A percentile compares a stretch with the other conserved stretches of the same genome.
phyloP scores from a whole-genome alignment of 2,329 filamentous ascomycete genomes.

The Botryotinia globosa region DNA sequence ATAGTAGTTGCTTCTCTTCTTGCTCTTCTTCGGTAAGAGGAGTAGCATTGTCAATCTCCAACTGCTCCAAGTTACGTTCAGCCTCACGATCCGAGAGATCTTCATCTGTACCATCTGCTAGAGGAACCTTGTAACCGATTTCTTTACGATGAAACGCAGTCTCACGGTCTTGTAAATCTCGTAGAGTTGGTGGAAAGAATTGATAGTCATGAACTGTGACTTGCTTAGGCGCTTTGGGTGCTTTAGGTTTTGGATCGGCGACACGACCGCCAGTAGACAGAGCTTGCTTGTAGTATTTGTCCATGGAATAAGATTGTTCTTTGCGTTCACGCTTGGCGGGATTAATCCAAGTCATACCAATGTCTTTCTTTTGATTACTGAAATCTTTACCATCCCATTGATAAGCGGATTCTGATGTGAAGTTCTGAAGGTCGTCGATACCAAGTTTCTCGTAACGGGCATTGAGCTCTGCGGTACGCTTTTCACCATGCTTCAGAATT shows the following conservation, averaged over 20 bases:
- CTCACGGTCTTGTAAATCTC: slow-evolving; percentile 91
- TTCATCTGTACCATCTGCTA: slow-evolving; percentile 87
- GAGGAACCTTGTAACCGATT: slow-evolving; percentile 88
- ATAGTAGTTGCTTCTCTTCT: slow-evolving; percentile 78
- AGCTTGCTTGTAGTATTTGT: slow-evolving; percentile 95
- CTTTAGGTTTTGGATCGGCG: slow-evolving; percentile 86
- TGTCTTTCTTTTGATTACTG: slow-evolving; percentile 84
- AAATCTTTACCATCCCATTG: slow-evolving; percentile 99
- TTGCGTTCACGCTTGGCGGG: slow-evolving; percentile 97
- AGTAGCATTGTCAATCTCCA: slow-evolving; percentile 88
- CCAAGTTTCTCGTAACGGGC: slow-evolving; percentile 95
- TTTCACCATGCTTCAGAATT: slow-evolving; percentile 82
- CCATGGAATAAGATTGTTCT: slow-evolving; percentile 96
- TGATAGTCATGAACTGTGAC: slow-evolving; percentile 92
- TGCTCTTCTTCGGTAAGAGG: slow-evolving; percentile 86
- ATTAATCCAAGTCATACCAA: slow-evolving; percentile 95
- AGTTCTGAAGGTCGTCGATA: slow-evolving; percentile 95
- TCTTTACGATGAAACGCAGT: slow-evolving; percentile 95
- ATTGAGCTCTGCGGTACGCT: slow-evolving; percentile 84
- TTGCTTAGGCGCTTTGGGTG: slow-evolving; percentile 93
- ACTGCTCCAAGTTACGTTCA: slow-evolving; percentile 81
- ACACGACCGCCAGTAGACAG: slow-evolving; percentile 75
- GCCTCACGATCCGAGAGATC: slow-evolving; percentile 81
- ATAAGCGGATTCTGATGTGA: slow-evolving; percentile 94
- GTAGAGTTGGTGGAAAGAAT: slow-evolving; percentile 83